Base-by-base conservation (phyloP, 306 rosid genomes). In the Pachyrhizus erosus region DNA sequence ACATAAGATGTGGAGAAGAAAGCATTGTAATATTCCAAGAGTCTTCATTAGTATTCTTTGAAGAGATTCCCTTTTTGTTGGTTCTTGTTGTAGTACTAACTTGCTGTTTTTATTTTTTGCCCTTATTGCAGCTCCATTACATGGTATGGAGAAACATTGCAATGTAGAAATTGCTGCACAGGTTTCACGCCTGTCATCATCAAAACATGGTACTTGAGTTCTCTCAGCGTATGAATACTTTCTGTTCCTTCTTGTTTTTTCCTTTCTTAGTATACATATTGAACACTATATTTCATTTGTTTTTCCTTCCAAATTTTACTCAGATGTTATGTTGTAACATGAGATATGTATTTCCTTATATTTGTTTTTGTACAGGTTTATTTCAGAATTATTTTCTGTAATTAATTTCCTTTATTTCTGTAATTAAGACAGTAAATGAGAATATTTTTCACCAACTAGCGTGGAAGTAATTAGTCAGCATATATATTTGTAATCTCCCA, bases 81-180 rank as follows among this genome's bases (percentile, higher is more conserved):
- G 48, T 81, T 79, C 5, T 26, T 55, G 46, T 72, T 43, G 6
- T 67, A 73, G 62, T 85, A 83, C 69, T 88, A 74, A 86, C 54
- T 73, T 72, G 14, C 73, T 82, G 14, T 26, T 61, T 55, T 78
- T 6, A 21, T 61, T 76, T 75, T 13, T 78, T 21, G 29, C 69
- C 62, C 84, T 77, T 75, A 40, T 74, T 82, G 84, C 90, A 96
- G 99, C 97, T 68, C 94, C 90, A 61, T 87, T 91, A 75, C 87
- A 92, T 80, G 98, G 94, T 74, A 91, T 96, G 98, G 99, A 95
- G 87, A 95, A 93, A 84, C 97, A 87, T 84, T 95, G 98, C 83
- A 95, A 95, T 82, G 89, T 92, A 49, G 99, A 95, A 87, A 93
- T 95, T 73, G 92, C 99, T 3, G 99, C 96, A 57, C 98, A 93